Percentiles rank a stretch among this genome's conserved stretches.
Conservation (phyloP, 257 asterid species). For the Solanum chiquidenum region DNA sequence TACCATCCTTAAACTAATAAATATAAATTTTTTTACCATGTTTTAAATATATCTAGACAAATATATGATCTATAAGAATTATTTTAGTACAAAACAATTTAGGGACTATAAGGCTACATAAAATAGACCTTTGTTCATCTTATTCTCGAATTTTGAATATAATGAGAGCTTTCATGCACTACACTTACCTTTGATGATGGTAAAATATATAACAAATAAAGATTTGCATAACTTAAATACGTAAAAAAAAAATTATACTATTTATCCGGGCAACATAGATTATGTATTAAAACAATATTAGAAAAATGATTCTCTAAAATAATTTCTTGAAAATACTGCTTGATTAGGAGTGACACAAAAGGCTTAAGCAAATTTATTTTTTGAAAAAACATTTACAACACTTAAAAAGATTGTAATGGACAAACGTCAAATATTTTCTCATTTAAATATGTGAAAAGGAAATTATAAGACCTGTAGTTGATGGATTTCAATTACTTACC, state of each 20-base stretch:
- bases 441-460: not conserved
- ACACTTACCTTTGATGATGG: not conserved
- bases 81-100: not conserved
- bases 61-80: not conserved
- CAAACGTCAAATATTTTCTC: not conserved
- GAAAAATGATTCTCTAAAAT: not conserved
- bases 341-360: not conserved
- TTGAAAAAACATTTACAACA: not conserved
- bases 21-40: not conserved
- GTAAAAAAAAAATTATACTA: not conserved
- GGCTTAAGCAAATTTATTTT: not conserved
- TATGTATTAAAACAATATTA: not conserved
- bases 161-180: not conserved
- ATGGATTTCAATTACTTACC: not conserved
- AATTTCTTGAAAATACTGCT: not conserved
- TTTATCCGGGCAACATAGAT: not conserved
- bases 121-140: not conserved
- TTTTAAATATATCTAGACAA: not conserved
- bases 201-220: not conserved
- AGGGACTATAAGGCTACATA: too few species aligned
- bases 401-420: not conserved
- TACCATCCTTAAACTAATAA: not conserved
- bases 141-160: too few species aligned
- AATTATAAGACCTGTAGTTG: not conserved
- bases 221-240: not conserved